Evolutionary conservation across 306 rosid genomes (phyloP).

Genomic region (Citrullus mucosospermus): DNA sequence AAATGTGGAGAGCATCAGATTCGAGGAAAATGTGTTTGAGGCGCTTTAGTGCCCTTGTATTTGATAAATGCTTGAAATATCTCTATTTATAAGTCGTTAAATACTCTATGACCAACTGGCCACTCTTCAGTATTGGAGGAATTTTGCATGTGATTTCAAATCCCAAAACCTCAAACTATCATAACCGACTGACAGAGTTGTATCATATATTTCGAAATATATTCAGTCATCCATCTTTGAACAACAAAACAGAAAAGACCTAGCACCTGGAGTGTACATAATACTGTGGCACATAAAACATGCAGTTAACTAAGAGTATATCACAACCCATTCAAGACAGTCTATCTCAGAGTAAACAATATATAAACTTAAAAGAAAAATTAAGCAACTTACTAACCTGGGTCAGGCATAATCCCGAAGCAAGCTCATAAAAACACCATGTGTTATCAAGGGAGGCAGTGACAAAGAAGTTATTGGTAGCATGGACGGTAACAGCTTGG

Average conservation of each 20-base stretch:
- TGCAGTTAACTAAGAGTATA: not conserved
- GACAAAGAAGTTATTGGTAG: slow-evolving; percentile 82
- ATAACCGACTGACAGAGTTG: not conserved
- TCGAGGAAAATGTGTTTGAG: not conserved
- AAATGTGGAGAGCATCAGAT: not conserved
- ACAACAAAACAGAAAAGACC: not conserved
- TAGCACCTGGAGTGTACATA: not conserved
- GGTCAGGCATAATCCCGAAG: slow-evolving; percentile 83
- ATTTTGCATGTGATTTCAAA: not conserved
- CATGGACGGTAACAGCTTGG: slow-evolving; percentile 97
- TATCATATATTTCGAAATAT: not conserved
- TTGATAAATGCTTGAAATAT: not conserved
- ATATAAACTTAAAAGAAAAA: not conserved
- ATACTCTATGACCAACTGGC: not conserved
- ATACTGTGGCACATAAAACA: not conserved
- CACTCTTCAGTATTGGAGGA: not conserved
- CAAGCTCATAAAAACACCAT: slow-evolving; percentile 91
- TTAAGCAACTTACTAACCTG: slow-evolving; percentile 40
- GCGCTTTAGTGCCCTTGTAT: not conserved
- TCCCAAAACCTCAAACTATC: not conserved
- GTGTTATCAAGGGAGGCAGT: slow-evolving; percentile 92
- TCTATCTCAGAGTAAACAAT: not conserved
- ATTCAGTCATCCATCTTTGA: not conserved
- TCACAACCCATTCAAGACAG: not conserved
- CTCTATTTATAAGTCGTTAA: not conserved